Evolutionary conservation across 805 yeast species (phyloP), one percentile per base, ranked within the genome.

Genomic region (Suhomyces kilbournensis): DNA sequence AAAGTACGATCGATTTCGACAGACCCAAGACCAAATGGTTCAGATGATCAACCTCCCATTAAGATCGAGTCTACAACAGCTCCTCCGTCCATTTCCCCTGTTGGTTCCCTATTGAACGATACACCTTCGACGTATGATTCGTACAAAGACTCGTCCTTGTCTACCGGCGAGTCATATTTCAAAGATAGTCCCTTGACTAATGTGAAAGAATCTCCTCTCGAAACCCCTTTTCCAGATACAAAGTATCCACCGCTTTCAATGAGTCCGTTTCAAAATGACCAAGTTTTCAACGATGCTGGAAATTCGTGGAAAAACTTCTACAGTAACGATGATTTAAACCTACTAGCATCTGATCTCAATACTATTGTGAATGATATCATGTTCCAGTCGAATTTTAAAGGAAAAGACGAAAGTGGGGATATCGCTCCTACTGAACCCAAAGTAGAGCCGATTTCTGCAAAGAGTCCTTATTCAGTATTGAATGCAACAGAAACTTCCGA

Each of bases 331-430:
- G 78, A 74, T 50, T 61, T 75, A 46, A 60, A 72, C 42, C 42
- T 69, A 7, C 58, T 75, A 25, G 78, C 78, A 0, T 54, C 62
- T 7, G 78, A 75, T 48, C 59, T 75, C 46, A 75, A 73, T 56
- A 71, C 74, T 54, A 63, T 75, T 48, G 78, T 74, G 28, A 64
- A 61, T 28, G 69, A 68, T 46, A 70, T 75, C 47, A 56, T 52
- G 48, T 46, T 49, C 23, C 48, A 45, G 19, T 46, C 50, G 19
- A 52, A 46, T 12, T 44, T 44, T 23, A 45, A 46, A 2, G 45
- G 45, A 7, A 23, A 38, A 14, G 42, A 38, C n/a, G 42, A 38
- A 38, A 2, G n/a, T 17, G 20, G 14, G 22, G 17, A 38, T 8
- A 17, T 38, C 12, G 23, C 17, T 1, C 23, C 42, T 4, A 17